Conservation (phyloP, 139 green algal species). For the Helicosporidium sp. region DNA sequence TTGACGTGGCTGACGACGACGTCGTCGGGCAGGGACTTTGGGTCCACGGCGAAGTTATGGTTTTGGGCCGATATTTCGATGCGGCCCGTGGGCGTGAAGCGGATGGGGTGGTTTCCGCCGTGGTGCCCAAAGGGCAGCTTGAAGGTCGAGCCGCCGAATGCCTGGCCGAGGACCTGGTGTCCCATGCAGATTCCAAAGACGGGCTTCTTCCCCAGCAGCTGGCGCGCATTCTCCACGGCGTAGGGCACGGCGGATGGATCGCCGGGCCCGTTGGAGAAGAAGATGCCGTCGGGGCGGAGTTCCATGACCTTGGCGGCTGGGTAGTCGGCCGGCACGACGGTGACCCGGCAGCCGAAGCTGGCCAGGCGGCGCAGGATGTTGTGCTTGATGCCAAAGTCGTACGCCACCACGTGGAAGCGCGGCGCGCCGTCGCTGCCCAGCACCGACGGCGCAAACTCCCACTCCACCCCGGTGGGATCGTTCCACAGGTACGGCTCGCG, state of each 20-base stretch:
- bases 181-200: constrained; percentile 99
- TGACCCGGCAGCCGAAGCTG: constrained; percentile 80
- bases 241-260: constrained; percentile 93
- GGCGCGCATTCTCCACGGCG: constrained; percentile 80
- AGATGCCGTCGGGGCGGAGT: constrained; percentile 92
- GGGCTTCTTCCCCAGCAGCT: constrained; percentile 82
- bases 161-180: constrained; percentile 88
- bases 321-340: constrained; percentile 79
- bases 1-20: constrained; percentile 89
- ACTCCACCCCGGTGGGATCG: constrained; percentile 69
- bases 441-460: constrained; percentile 59
- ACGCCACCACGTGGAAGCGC: constrained; percentile 56
- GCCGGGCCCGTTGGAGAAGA: constrained; percentile 89
- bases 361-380: constrained; percentile 94
- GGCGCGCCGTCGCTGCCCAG: constrained; percentile 4
- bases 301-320: constrained; percentile 75
- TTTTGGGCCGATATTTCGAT: constrained; percentile 86
- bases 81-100: constrained; percentile 25
- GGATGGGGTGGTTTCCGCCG: constrained; percentile 95
- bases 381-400: constrained; percentile 97
- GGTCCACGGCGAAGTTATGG: constrained; percentile 98
- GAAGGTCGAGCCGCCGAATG: constrained; percentile 87
- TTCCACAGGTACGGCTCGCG: constrained; percentile 82
- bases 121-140: constrained; percentile 99
- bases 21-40: constrained; percentile 53